Conservation (phyloP, 169 alveolate species). For the Cryptosporidium parvum region DNA sequence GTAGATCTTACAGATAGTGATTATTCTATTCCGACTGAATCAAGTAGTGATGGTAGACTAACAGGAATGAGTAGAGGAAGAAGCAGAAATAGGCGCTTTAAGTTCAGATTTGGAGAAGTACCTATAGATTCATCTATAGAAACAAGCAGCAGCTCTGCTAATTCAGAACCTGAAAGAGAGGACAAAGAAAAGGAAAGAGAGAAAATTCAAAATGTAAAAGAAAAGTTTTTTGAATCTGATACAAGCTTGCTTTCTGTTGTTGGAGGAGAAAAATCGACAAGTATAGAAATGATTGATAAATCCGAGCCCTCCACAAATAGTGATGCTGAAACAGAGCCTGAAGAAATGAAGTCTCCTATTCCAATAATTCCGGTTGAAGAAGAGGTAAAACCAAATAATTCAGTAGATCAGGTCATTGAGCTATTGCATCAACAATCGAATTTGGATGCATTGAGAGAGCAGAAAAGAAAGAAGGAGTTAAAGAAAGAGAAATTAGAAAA, state of each 20-base stretch:
- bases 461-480: constrained; percentile 3
- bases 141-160: not conserved
- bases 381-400: not conserved
- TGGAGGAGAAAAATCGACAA: not conserved
- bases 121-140: not conserved
- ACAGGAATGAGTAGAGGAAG: constrained; percentile 28
- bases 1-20: not conserved
- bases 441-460: constrained; percentile 9
- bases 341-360: not conserved
- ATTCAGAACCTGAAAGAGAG: not conserved
- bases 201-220: not conserved
- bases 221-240: not conserved
- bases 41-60: constrained; percentile 18
- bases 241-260: not conserved
- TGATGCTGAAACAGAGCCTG: not conserved
- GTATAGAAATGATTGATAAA: not conserved
- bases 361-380: not conserved
- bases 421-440: constrained; percentile 25
- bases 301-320: not conserved
- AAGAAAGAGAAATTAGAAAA: constrained; percentile 8
- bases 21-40: constrained; percentile 9
- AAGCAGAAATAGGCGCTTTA: constrained; percentile 5
- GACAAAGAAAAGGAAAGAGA: too few relatives aligned
- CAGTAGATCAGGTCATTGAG: constrained; percentile 32
- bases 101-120: constrained; percentile 16